Evolutionary conservation across 371 early-diverging fungal genomes (phyloP), one percentile per base, ranked within the genome.

Genomic region (Mucor sp.): DNA sequence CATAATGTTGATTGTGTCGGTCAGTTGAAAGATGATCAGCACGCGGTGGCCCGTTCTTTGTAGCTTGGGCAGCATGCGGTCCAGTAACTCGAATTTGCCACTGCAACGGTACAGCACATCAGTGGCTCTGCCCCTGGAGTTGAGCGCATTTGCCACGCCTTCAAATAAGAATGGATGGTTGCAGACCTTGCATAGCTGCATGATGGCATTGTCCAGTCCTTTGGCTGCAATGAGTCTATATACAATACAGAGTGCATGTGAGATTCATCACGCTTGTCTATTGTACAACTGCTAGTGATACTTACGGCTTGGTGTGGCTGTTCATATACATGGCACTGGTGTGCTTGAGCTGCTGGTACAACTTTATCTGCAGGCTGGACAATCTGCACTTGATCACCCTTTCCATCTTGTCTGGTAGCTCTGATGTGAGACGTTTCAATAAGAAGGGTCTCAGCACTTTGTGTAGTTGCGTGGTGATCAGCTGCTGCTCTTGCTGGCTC

Each of bases 21-120:
- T 99, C 99, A 99, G 99, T 86, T 99, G 99, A 86, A 97, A 98
- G 75, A 99, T 99, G 70, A 99, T 97, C 58, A 99, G 83, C 19
- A 95, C 91, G 59, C 97, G 86, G 72, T 99, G 99, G 6, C 93
- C 95, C 1, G 93, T 91, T n/a, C 66, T 75, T 66, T 91, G 87
- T 65, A 98, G 80, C 74, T 98, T 98, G 15, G 96, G 92, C 47
- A 99, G 84, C 64, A 99, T 89, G 39, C 99, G 93, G 73, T 99
- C 99, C 69, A 99, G 77, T 17, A 99, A 80, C 74, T 99, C 95
- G 77, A 99, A 96, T 84, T 99, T 99, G 57, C 99, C 99, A 6
- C 96, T 86, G 28, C 89, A 88, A 62, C 93, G 89, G 67, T 76
- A 96, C 44, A 93, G 76, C 12, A 79, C 62, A 27, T 87, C 86